Percentiles rank a stretch among this genome's conserved stretches.
Evolutionary conservation across 2,329 filamentous ascomycete species (phyloP).

Genomic region (Clarireedia homoeocarpa): DNA sequence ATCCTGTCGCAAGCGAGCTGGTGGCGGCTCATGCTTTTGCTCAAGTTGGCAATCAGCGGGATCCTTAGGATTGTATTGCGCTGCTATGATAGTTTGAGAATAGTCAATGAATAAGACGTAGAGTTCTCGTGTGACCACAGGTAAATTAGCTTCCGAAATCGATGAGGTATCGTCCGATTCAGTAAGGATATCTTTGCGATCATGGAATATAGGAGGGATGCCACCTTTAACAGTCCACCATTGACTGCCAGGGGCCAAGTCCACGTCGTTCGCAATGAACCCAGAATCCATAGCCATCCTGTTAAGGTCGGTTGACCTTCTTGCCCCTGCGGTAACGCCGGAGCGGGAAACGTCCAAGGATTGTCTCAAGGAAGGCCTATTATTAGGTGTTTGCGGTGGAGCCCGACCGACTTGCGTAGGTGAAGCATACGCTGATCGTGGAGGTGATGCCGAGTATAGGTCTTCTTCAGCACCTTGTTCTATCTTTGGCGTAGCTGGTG

Average conservation of each 20-base stretch:
- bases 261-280: slow-evolving; percentile 81
- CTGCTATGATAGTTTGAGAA: slow-evolving; percentile 84
- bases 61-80: slow-evolving; percentile 69
- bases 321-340: slow-evolving; percentile 33
- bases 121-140: slow-evolving; percentile 68
- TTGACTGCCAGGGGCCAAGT: slow-evolving; percentile 62
- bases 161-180: slow-evolving; percentile 74
- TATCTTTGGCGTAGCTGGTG: slow-evolving; percentile 16
- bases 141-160: slow-evolving; percentile 61
- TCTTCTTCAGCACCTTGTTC: slow-evolving; percentile 24
- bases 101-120: slow-evolving; percentile 94
- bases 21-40: slow-evolving; percentile 80
- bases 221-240: slow-evolving; percentile 86
- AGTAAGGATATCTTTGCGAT: slow-evolving; percentile 72
- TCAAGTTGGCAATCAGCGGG: slow-evolving; percentile 66
- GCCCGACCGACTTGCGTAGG: slow-evolving; percentile 31
- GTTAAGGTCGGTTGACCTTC: slow-evolving; percentile 58
- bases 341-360: slow-evolving; percentile 58
- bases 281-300: slow-evolving; percentile 71
- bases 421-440: slow-evolving; percentile 24
- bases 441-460: slow-evolving; percentile 29
- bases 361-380: slow-evolving; percentile 39
- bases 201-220: slow-evolving; percentile 74
- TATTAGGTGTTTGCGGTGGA: slow-evolving; percentile 37
- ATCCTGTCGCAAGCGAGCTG: slow-evolving; percentile 76